A percentile compares a stretch with the other conserved stretches of the same genome.
phyloP scores from a whole-genome alignment of 768 basidiomycete species.

The Suillus brevipes region DNA sequence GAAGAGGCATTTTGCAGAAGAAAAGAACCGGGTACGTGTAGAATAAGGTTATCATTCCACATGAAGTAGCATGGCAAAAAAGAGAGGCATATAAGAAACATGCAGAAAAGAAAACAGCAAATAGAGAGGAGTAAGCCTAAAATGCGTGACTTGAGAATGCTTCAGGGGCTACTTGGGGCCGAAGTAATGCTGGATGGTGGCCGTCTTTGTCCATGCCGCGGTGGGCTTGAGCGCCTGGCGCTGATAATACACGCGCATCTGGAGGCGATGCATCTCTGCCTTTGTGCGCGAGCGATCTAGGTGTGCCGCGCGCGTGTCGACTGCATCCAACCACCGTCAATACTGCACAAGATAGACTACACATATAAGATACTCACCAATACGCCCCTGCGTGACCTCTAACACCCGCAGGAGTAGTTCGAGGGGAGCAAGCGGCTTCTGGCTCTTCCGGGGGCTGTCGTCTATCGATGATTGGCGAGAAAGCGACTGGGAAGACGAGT shows the following conservation, averaged over 20 bases:
- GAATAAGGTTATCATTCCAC: not conserved
- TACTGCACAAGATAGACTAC: not conserved
- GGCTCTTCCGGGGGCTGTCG: conserved; percentile 28
- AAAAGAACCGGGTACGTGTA: not conserved
- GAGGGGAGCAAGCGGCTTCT: conserved; percentile 42
- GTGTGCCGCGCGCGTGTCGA: conserved; percentile 72
- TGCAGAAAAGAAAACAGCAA: not conserved
- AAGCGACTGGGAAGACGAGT: conserved; percentile 15
- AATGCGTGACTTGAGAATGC: not conserved
- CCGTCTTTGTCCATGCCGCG: conserved; percentile 18
- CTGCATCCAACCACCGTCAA: conserved; percentile 32
- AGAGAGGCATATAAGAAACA: not conserved
- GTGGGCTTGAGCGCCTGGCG: conserved; percentile 37
- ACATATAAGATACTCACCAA: conserved; percentile 46
- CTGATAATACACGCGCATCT: conserved; percentile 65
- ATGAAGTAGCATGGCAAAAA: not conserved
- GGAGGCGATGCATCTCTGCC: conserved; percentile 62
- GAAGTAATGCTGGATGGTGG: conserved; percentile 33
- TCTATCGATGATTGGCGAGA: conserved; percentile 12
- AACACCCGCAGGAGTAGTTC: conserved; percentile 49
- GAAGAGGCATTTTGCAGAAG: not conserved
- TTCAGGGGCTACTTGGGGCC: conserved; percentile 17
- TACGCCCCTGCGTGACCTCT: conserved; percentile 56
- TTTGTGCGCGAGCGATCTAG: conserved; percentile 77
- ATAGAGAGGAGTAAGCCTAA: not conserved